Evolutionary conservation across 1,284 basidiomycete genomes (phyloP).

Genomic region (Ganoderma lucidum): DNA sequence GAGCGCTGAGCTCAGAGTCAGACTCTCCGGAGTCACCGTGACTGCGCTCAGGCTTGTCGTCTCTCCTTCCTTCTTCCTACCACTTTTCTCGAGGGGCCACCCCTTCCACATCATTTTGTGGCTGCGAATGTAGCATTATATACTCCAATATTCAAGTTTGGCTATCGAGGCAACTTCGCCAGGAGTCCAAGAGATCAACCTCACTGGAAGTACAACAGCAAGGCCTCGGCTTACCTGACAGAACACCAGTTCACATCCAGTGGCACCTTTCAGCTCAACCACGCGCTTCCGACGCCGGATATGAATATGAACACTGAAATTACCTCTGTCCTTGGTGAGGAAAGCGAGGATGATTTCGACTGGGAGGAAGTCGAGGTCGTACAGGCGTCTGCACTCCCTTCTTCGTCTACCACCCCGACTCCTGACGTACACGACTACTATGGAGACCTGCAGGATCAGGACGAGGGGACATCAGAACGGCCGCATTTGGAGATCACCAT

Average conservation of each 20-base stretch:
- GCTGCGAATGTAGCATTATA: background rate
- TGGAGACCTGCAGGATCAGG: slow-evolving; percentile 23
- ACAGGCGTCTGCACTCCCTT: slow-evolving; percentile 23
- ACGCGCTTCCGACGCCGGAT: background rate
- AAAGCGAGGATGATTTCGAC: slow-evolving; percentile 52
- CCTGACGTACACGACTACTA: slow-evolving; percentile 23
- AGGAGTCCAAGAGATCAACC: background rate
- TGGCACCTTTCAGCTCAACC: background rate
- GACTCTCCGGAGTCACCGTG: too few species aligned
- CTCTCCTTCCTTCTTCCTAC: background rate
- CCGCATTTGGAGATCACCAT: slow-evolving; percentile 67
- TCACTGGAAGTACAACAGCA: background rate
- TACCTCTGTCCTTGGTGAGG: slow-evolving; percentile 30
- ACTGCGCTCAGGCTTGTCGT: background rate
- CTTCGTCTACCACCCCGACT: slow-evolving; percentile 10
- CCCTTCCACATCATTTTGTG: background rate
- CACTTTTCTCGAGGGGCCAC: background rate
- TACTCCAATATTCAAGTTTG: background rate
- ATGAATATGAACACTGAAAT: slow-evolving; percentile 24
- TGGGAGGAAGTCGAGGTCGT: slow-evolving; percentile 53
- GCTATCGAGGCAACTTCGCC: too few species aligned
- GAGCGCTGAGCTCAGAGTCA: too few species aligned
- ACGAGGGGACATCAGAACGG: slow-evolving; percentile 34
- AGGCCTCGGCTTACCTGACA: background rate
- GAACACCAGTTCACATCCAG: background rate